These are phyloP conservation scores for Penicillium flavigenum DNA, from an alignment of 495 filamentous ascomycete genomes.

Conservation along the genomic window DNA sequence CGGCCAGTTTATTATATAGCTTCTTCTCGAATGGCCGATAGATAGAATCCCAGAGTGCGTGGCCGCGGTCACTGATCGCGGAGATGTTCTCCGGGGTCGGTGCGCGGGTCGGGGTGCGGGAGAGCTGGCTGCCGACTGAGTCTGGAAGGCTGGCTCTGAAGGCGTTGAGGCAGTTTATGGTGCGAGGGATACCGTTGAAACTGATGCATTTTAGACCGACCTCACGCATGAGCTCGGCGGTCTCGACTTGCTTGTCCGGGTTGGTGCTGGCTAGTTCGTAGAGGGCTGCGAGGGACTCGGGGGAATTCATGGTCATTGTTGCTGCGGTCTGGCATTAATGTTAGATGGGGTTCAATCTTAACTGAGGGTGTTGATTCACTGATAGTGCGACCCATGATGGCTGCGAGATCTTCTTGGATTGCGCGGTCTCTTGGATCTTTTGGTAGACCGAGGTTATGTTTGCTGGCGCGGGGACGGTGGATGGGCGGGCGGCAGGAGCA, in stretches of 20 bases:
- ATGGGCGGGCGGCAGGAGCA: constrained; percentile 61
- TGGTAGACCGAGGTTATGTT: constrained; percentile 60
- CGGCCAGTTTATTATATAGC: constrained; percentile 62
- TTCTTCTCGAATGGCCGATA: constrained; percentile 71
- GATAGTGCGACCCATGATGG: constrained; percentile 66
- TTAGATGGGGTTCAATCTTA: constrained; percentile 2
- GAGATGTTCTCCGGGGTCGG: constrained; percentile 46
- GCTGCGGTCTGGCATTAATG: constrained; percentile 54
- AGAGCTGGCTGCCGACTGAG: constrained; percentile 19
- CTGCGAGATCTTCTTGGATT: constrained; percentile 53
- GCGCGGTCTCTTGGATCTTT: constrained; percentile 55
- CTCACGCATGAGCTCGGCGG: constrained; percentile 75
- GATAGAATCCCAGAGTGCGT: constrained; percentile 66
- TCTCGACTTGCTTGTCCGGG: constrained; percentile 43
- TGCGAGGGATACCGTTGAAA: constrained; percentile 81
- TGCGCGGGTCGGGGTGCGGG: constrained; percentile 21
- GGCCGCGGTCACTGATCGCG: constrained; percentile 54
- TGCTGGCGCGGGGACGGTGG: constrained; percentile 61
- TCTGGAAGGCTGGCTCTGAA: constrained; percentile 59
- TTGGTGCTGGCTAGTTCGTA: constrained; percentile 51
- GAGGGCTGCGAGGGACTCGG: constrained; percentile 58
- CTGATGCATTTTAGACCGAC: constrained; percentile 79
- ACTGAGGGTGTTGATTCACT: constrained; percentile 35
- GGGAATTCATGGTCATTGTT: constrained; percentile 75
- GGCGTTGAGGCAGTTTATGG: constrained; percentile 71